phyloP scores from a whole-genome alignment of 2,329 filamentous ascomycete species.

The Sarocladium strictum region DNA sequence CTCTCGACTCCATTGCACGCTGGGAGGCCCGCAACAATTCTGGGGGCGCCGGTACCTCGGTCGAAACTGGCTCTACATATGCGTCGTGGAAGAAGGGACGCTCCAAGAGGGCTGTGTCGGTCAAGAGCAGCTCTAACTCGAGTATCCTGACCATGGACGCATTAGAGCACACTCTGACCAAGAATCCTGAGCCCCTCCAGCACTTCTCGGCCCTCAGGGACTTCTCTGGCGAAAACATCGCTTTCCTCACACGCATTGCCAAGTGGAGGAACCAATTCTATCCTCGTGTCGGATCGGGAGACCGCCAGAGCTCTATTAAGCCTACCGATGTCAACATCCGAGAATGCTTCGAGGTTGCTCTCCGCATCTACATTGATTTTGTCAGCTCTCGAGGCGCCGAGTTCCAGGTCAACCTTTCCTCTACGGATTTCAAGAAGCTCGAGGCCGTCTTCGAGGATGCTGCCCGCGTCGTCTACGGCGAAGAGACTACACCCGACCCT shows the following conservation, averaged over 20 bases:
- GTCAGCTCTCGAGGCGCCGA: conserved; percentile 55
- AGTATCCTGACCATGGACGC: conserved; percentile 50
- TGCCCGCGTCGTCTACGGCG: conserved; percentile 38
- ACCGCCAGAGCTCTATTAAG: conserved; percentile 14
- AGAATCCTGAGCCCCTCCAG: conserved; percentile 54
- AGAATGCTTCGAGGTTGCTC: conserved; percentile 49
- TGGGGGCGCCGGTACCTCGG: conserved; percentile 18
- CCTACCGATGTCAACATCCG: conserved; percentile 29
- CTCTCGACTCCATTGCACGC: conserved; percentile 35
- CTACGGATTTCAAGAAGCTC: conserved; percentile 46
- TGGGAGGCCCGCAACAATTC: conserved; percentile 34
- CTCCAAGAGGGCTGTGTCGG: conserved; percentile 23
- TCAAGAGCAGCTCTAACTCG: conserved; percentile 27
- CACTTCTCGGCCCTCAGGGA: conserved; percentile 60
- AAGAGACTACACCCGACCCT: conserved; percentile 31
- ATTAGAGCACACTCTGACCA: conserved; percentile 53
- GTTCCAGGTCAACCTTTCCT: conserved; percentile 62
- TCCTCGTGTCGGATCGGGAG: conserved; percentile 15
- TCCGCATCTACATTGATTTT: conserved; percentile 56
- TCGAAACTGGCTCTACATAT: conserved; percentile 23
- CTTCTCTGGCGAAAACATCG: conserved; percentile 67
- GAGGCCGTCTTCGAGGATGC: conserved; percentile 51
- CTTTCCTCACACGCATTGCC: conserved; percentile 54
- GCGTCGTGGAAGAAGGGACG: conserved; percentile 26
- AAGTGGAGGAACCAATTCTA: conserved; percentile 29